These are phyloP conservation scores for Fomitiporia mediterranea DNA, from an alignment of 1,284 basidiomycete species.

Conservation along the genomic window DNA sequence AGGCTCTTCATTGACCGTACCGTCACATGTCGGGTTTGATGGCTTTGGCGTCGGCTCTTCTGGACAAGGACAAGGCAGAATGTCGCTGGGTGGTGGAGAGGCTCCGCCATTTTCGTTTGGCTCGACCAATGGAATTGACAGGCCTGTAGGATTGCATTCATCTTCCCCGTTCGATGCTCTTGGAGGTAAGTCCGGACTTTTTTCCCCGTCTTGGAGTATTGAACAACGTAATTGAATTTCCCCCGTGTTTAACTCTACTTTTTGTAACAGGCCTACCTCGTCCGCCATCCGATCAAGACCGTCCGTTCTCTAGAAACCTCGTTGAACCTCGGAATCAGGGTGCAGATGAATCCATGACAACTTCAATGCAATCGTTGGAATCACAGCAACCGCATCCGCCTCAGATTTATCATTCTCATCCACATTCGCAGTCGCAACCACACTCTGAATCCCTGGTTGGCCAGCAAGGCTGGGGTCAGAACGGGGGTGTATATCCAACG, in stretches of 20 bases:
- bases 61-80: neutral
- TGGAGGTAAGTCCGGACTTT: neutral
- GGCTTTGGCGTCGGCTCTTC: neutral
- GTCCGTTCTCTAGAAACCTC: conserved; percentile 1
- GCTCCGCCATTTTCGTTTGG: neutral
- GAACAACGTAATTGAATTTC: too few species aligned
- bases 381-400: neutral
- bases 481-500: too few species aligned
- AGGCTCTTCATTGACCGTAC: neutral
- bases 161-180: neutral
- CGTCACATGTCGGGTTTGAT: neutral
- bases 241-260: neutral
- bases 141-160: neutral
- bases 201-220: too few species aligned
- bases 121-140: neutral
- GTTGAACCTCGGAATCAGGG: neutral
- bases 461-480: too few species aligned
- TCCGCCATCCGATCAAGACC: conserved; percentile 1
- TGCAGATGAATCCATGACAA: neutral
- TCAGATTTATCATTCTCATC: neutral
- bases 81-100: neutral
- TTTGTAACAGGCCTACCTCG: neutral
- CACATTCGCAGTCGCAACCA: neutral
- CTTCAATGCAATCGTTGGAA: neutral
- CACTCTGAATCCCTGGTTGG: too few species aligned